phyloP scores from a whole-genome alignment of 2,329 filamentous ascomycete species.

The Neonectria sp. region DNA sequence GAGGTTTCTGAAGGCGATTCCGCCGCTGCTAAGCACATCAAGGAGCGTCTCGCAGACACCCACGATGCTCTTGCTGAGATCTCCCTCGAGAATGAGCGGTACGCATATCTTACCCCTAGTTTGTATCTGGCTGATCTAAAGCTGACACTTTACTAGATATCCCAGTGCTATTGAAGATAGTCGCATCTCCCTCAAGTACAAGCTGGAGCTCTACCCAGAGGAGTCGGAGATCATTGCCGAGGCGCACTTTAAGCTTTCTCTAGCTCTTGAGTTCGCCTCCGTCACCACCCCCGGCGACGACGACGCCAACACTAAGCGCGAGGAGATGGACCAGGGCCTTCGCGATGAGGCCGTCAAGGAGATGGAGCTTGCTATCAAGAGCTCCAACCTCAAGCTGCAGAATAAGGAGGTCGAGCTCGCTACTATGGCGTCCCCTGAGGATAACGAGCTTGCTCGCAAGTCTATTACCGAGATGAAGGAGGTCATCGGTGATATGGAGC shows the following conservation, averaged over 20 bases:
- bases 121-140: constrained; percentile 12
- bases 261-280: constrained; percentile 94
- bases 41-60: constrained; percentile 91
- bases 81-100: constrained; percentile 94
- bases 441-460: constrained; percentile 74
- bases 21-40: constrained; percentile 71
- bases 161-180: constrained; percentile 89
- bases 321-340: constrained; percentile 76
- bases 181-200: constrained; percentile 82
- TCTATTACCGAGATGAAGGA: constrained; percentile 83
- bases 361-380: constrained; percentile 81
- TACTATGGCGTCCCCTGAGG: constrained; percentile 74
- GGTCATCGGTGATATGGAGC: constrained; percentile 84
- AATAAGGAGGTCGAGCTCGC: constrained; percentile 78
- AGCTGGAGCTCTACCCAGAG: constrained; percentile 82
- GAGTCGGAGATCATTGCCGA: constrained; percentile 92
- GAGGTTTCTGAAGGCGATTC: constrained; percentile 58
- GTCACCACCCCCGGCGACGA: constrained; percentile 73
- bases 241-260: constrained; percentile 95
- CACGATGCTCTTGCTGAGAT: constrained; percentile 97
- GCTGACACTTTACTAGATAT: constrained; percentile 67
- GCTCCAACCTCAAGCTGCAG: constrained; percentile 79
- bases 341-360: constrained; percentile 80
- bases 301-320: constrained; percentile 61
- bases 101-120: constrained; percentile 38